These are phyloP conservation scores for Geoglossum cookeanum DNA, from an alignment of 2,329 filamentous ascomycete genomes.

Conservation along the genomic window DNA sequence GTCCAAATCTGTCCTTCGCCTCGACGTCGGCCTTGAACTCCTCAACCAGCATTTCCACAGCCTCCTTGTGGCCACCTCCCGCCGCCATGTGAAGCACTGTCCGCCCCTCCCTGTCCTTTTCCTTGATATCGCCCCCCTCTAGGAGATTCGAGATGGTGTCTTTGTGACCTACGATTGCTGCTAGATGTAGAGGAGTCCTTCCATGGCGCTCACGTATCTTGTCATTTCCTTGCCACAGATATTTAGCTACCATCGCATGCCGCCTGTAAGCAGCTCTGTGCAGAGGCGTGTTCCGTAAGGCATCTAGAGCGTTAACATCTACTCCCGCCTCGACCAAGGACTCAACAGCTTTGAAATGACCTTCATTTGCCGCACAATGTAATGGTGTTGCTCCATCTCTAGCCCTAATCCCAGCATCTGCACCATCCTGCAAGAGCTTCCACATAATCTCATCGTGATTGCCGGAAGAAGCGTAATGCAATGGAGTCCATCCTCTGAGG, in stretches of 20 bases:
- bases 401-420: constrained; percentile 5
- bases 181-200: too few relatives aligned
- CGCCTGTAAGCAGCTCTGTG: constrained; percentile 4
- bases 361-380: constrained; percentile 10
- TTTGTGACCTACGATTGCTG: too few relatives aligned
- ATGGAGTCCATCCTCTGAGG: constrained; percentile 11
- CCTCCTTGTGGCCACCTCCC: too few relatives aligned
- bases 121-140: too few relatives aligned
- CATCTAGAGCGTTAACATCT: constrained; percentile 4
- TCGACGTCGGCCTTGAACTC: too few relatives aligned
- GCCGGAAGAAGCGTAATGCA: constrained; percentile 11
- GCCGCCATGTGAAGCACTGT: too few relatives aligned
- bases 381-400: constrained; percentile 9
- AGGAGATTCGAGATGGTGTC: too few relatives aligned
- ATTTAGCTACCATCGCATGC: neutral
- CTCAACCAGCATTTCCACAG: too few relatives aligned
- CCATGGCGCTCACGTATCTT: neutral
- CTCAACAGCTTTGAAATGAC: constrained; percentile 2
- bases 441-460: neutral
- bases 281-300: constrained; percentile 2
- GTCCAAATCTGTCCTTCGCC: too few relatives aligned
- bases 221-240: constrained; percentile 4
- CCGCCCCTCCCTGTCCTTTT: too few relatives aligned
- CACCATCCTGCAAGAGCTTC: constrained; percentile 2
- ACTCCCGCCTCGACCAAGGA: constrained; percentile 6